Base-by-base conservation (phyloP, 495 filamentous ascomycete genomes). In the Hypoxylon crocopeplum region DNA sequence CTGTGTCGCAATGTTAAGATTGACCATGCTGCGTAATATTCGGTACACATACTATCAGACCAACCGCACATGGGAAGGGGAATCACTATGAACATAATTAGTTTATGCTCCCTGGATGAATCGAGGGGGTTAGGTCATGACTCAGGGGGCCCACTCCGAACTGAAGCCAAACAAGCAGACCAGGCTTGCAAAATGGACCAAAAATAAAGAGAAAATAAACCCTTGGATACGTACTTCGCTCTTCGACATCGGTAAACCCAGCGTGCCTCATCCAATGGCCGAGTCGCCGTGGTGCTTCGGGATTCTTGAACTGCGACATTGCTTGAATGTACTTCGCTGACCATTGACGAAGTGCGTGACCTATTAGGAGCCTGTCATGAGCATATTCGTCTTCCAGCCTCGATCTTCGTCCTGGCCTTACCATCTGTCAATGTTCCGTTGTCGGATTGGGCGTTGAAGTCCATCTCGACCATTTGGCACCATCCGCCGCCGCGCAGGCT, bases 401-500 rank as follows among this genome's bases (percentile, higher is more conserved):
- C 22, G 27, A 0, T n/a, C 22, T 19, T 16, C 16, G 5, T 40
- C 1, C 22, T 39, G 30, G 25, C 67, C 76, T 68, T 60, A 81
- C 81, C 72, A 11, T 86, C 80, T 10, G 83, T 88, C 56, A 97
- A 80, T 6, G 84, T 86, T 20, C 94, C 94, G 60, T 92, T 97
- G 64, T 96, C 88, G 1, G 92, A 97, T 68, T 97, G 93, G 22
- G 90, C 85, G 58, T 90, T 92, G 72, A 86, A 88, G 64, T 96
- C 92, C 56, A 92, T 82, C 69, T 98, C 94, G 20, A 89, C 82
- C 82, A 97, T 87, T 69, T 98, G 94, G 44, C 91, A 82, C 93
- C 93, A 97, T 13, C 94, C 92, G 19, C 88, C 79, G 5, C 74
- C 75, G 12, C 77, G 75, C 49, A 81, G 77, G 11, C 80, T 73